A percentile compares a stretch with the other conserved stretches of the same genome.
Evolutionary conservation across 352 stramenopile species (phyloP).

Genomic region (Elongisporangium anandrum): DNA sequence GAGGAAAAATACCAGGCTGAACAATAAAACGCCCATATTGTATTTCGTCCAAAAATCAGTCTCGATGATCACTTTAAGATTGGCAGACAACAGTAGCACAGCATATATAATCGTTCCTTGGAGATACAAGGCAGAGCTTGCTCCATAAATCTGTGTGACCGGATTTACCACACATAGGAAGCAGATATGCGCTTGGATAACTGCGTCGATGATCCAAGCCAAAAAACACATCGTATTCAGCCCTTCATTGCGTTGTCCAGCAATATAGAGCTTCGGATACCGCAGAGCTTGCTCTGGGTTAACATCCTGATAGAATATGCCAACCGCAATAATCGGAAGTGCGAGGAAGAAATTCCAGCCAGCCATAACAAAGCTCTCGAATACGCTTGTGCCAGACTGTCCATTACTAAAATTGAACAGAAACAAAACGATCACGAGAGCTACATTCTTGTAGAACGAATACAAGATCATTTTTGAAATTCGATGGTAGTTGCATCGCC

Average conservation of each 20-base stretch:
- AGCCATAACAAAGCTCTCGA: constrained; percentile 80
- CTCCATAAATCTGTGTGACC: constrained; percentile 24
- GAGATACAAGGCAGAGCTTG: constrained; percentile 45
- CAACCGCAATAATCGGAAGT: constrained; percentile 89
- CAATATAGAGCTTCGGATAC: constrained; percentile 53
- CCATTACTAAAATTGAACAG: constrained; percentile 84
- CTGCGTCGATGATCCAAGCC: constrained; percentile 60
- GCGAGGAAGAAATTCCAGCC: constrained; percentile 80
- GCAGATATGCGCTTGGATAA: constrained; percentile 58
- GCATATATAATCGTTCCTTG: constrained; percentile 71
- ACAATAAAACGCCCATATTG: constrained; percentile 48
- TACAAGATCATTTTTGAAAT: constrained; percentile 92
- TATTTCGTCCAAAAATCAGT: constrained; percentile 77
- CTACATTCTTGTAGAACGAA: constrained; percentile 81
- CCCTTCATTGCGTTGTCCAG: constrained; percentile 57
- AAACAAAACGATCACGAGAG: constrained; percentile 63
- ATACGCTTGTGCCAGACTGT: constrained; percentile 79
- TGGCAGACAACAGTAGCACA: constrained; percentile 68
- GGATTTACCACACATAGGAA: constrained; percentile 52
- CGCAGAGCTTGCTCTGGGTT: constrained; percentile 47
- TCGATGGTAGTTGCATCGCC: constrained; percentile 96
- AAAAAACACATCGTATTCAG: constrained; percentile 65
- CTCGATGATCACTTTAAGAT: constrained; percentile 71
- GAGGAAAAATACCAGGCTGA: constrained; percentile 58
- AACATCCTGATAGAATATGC: constrained; percentile 79